Percentiles rank a stretch among this genome's conserved stretches.
Conservation (phyloP, 768 basidiomycete genomes). For the Polyporus arcularius region DNA sequence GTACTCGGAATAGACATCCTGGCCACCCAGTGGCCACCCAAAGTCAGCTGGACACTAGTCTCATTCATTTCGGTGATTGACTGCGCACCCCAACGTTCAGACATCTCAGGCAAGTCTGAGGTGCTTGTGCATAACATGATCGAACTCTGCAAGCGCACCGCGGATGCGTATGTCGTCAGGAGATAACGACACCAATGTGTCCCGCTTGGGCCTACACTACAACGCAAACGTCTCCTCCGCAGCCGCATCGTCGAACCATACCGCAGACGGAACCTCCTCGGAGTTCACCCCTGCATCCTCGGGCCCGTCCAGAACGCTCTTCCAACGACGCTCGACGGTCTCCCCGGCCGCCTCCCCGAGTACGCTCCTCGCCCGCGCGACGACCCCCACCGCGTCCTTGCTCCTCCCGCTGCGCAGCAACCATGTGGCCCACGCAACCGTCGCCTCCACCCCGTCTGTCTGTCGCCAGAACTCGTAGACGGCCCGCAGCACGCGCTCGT, state of each 20-base stretch:
- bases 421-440: conserved; percentile 50
- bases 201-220: background rate
- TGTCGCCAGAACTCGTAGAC: conserved; percentile 48
- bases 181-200: background rate
- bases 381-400: conserved; percentile 39
- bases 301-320: conserved; percentile 15
- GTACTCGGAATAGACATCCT: too few relatives aligned
- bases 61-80: too few relatives aligned
- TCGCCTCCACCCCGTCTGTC: conserved; percentile 39
- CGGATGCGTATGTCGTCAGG: background rate
- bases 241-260: background rate
- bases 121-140: too few relatives aligned
- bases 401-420: conserved; percentile 42
- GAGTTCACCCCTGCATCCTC: background rate
- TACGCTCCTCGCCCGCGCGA: conserved; percentile 35
- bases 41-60: too few relatives aligned
- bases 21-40: too few relatives aligned
- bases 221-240: background rate
- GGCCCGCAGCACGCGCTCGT: conserved; percentile 32
- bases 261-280: background rate
- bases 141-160: too few relatives aligned
- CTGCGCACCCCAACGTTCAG: too few relatives aligned
- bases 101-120: too few relatives aligned
- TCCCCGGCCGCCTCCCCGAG: conserved; percentile 30
- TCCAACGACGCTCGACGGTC: conserved; percentile 41